Evolutionary conservation across 306 rosid species (phyloP).

Genomic region (Arachis stenosperma): DNA sequence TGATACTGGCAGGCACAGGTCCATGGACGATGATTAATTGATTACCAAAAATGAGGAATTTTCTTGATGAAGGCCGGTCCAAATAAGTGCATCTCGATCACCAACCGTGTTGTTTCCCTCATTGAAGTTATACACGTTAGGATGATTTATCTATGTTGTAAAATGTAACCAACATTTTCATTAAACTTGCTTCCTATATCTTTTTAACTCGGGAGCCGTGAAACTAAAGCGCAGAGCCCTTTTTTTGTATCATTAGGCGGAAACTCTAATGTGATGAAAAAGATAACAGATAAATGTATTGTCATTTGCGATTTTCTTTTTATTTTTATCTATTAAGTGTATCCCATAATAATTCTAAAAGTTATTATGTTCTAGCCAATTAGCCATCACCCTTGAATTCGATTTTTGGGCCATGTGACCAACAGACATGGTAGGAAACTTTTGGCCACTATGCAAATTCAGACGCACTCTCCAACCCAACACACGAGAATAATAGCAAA

Average conservation of each 20-base stretch:
- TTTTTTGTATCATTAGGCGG: constrained; percentile 45
- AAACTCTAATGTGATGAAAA: constrained; percentile 23
- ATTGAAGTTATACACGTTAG: constrained; percentile 31
- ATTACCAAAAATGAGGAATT: constrained; percentile 18
- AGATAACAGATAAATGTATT: constrained; percentile 19
- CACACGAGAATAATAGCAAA: too few relatives aligned
- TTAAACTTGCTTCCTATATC: constrained; percentile 11
- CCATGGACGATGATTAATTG: constrained; percentile 29
- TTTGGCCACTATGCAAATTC: too few relatives aligned
- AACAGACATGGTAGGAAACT: too few relatives aligned
- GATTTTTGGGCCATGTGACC: too few relatives aligned
- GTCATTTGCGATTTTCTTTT: neutral
- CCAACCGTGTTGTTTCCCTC: neutral
- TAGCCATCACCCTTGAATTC: too few relatives aligned
- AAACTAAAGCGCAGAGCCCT: constrained; percentile 33
- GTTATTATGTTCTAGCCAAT: too few relatives aligned
- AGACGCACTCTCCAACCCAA: too few relatives aligned
- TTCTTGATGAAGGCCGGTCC: constrained; percentile 30
- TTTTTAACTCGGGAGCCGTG: constrained; percentile 36
- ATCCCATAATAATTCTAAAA: too few relatives aligned
- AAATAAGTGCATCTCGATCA: constrained; percentile 39
- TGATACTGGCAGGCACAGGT: constrained; percentile 21
- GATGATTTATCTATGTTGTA: constrained; percentile 38
- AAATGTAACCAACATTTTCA: constrained; percentile 34
- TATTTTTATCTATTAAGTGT: neutral